A percentile compares a stretch with the other conserved stretches of the same genome.
Evolutionary conservation across 2,329 filamentous ascomycete genomes (phyloP).

Genomic region (Biscogniauxia marginata): DNA sequence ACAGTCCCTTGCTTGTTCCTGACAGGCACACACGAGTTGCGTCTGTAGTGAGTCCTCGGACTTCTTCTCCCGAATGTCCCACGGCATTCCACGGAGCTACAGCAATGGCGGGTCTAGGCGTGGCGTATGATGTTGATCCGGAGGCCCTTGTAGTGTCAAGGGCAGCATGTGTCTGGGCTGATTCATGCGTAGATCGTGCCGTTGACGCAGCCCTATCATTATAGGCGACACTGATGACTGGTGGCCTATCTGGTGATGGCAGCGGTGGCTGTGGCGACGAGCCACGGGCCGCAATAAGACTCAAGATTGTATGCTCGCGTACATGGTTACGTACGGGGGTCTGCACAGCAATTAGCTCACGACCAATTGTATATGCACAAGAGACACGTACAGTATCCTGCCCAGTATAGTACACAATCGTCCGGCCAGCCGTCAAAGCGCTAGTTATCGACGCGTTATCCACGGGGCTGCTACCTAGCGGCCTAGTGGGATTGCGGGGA

Average conservation of each 20-base stretch:
- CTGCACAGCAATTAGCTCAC: neutral
- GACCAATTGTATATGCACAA: neutral
- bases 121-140: neutral
- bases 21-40: too few relatives aligned
- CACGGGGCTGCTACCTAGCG: too few relatives aligned
- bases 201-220: slow-evolving; percentile 3
- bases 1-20: too few relatives aligned
- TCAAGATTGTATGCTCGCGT: neutral
- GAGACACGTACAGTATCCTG: neutral
- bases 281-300: neutral
- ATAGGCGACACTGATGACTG: neutral
- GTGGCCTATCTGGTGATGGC: neutral
- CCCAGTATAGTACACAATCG: neutral
- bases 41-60: too few relatives aligned
- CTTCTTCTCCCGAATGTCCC: too few relatives aligned
- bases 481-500: too few relatives aligned
- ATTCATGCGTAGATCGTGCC: neutral
- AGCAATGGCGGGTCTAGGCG: neutral
- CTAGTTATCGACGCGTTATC: too few relatives aligned
- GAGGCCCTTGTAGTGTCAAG: neutral
- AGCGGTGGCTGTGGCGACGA: neutral
- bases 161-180: neutral
- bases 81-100: too few relatives aligned
- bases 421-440: too few relatives aligned
- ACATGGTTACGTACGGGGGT: neutral